These are phyloP conservation scores for Incumbomyces lentus DNA, from an alignment of 2,329 filamentous ascomycete genomes.

Conservation along the genomic window DNA sequence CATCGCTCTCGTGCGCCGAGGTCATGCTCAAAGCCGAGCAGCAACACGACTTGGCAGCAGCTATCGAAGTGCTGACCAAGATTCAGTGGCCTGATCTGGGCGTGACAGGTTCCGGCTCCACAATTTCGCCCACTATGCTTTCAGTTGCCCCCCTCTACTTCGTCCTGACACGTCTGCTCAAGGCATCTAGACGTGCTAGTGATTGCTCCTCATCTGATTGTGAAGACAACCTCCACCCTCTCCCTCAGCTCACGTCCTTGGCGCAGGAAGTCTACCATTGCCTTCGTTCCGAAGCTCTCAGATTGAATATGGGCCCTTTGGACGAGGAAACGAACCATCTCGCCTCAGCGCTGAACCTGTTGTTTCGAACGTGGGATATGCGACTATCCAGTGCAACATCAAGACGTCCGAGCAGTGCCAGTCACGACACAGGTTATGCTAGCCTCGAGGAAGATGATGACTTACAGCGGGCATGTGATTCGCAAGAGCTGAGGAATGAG, in stretches of 20 bases:
- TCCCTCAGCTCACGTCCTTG: slow-evolving; percentile 6
- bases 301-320: slow-evolving; percentile 9
- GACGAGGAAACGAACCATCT: slow-evolving; percentile 18
- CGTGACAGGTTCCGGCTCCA: slow-evolving; percentile 19
- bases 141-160: slow-evolving; percentile 15
- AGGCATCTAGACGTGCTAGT: background rate
- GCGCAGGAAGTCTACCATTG: slow-evolving; percentile 20
- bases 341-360: slow-evolving; percentile 8
- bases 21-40: slow-evolving; percentile 43
- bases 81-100: slow-evolving; percentile 6
- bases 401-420: slow-evolving; percentile 25
- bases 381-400: background rate
- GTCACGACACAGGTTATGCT: slow-evolving; percentile 32
- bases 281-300: slow-evolving; percentile 18
- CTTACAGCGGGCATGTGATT: no score
- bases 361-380: slow-evolving; percentile 11
- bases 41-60: slow-evolving; percentile 22
- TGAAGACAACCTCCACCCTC: slow-evolving; percentile 3
- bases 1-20: slow-evolving; percentile 50
- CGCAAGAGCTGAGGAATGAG: no score
- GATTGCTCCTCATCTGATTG: background rate
- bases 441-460: slow-evolving; percentile 20
- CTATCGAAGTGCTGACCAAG: slow-evolving; percentile 26
- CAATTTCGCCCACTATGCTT: slow-evolving; percentile 19
- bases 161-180: slow-evolving; percentile 14